Conservation (phyloP, 2,329 filamentous ascomycete genomes). For the Aspergillus fijiensis region DNA sequence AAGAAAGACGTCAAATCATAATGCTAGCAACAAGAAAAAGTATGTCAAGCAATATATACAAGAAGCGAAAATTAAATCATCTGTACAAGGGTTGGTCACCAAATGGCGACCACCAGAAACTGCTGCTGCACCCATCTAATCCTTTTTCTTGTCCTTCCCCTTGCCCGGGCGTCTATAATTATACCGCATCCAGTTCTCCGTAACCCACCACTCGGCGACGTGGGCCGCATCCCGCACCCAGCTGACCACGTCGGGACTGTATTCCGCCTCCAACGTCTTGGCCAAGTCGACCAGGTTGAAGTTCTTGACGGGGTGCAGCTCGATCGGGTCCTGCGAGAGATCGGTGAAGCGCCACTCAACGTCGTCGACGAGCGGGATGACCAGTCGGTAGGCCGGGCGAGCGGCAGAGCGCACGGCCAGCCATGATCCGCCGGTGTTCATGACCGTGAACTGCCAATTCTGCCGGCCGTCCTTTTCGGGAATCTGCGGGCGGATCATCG, state of each 20-base stretch:
- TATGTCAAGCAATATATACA: background rate
- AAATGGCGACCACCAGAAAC: background rate
- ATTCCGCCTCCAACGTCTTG: conserved; percentile 16
- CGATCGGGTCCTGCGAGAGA: conserved; percentile 26
- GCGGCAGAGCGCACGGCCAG: conserved; percentile 33
- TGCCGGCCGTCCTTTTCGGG: conserved; percentile 21
- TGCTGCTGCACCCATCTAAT: background rate
- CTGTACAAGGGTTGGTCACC: background rate
- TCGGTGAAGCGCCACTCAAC: conserved; percentile 37
- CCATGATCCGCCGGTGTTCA: conserved; percentile 37
- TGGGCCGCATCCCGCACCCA: conserved; percentile 31
- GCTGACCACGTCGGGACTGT: conserved; percentile 20
- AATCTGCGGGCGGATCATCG: conserved; percentile 30
- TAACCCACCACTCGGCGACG: conserved; percentile 32
- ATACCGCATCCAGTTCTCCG: conserved; percentile 31
- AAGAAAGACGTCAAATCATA: background rate
- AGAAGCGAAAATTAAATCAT: background rate
- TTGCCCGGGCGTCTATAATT: conserved; percentile 13
- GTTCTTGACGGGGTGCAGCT: conserved; percentile 23
- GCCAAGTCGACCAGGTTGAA: conserved; percentile 27
- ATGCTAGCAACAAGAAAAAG: background rate
- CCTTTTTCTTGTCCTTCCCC: background rate
- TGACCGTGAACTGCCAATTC: conserved; percentile 37
- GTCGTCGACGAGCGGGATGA: conserved; percentile 32
- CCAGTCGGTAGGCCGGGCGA: conserved; percentile 27